phyloP scores from a whole-genome alignment of 2,329 filamentous ascomycete species.

The Scedosporium minutisporum region DNA sequence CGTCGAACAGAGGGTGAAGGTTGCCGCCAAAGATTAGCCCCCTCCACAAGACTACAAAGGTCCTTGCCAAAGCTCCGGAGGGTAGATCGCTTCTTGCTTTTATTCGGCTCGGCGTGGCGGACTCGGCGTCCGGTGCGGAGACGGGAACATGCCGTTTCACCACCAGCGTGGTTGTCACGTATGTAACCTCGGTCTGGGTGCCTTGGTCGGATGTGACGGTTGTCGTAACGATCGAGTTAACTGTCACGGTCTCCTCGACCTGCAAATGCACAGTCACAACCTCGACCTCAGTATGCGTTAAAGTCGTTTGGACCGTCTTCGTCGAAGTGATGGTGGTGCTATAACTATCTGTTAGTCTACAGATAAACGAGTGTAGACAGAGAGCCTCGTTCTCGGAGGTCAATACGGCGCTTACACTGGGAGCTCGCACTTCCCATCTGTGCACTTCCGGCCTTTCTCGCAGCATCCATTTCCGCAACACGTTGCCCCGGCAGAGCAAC shows the following conservation, averaged over 20 bases:
- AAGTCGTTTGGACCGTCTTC: not conserved
- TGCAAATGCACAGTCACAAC: not conserved
- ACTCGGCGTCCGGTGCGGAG: not conserved
- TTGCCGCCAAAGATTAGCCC: not conserved
- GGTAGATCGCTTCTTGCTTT: not conserved
- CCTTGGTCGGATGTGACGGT: conserved; percentile 3
- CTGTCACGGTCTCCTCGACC: not conserved
- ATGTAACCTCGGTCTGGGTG: conserved; percentile 5
- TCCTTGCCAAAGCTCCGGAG: not conserved
- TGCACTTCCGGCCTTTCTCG: conserved; percentile 7
- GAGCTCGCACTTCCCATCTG: conserved; percentile 6
- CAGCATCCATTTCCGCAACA: conserved; percentile 11
- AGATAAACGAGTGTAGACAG: not conserved
- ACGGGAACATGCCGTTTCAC: not conserved
- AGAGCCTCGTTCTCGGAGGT: not conserved
- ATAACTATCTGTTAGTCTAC: not conserved
- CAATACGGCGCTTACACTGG: not conserved
- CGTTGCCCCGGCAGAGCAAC: conserved; percentile 7
- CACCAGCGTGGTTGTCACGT: not conserved
- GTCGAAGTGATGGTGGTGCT: conserved; percentile 4
- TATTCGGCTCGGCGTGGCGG: not conserved
- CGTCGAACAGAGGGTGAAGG: not conserved
- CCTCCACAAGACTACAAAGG: not conserved
- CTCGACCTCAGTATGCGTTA: conserved; percentile 1
- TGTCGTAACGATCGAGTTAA: conserved; percentile 2